Evolutionary conservation across 106 monocot genomes (phyloP), one percentile per base, ranked within the genome.

Genomic region (Apostasia ramifera): DNA sequence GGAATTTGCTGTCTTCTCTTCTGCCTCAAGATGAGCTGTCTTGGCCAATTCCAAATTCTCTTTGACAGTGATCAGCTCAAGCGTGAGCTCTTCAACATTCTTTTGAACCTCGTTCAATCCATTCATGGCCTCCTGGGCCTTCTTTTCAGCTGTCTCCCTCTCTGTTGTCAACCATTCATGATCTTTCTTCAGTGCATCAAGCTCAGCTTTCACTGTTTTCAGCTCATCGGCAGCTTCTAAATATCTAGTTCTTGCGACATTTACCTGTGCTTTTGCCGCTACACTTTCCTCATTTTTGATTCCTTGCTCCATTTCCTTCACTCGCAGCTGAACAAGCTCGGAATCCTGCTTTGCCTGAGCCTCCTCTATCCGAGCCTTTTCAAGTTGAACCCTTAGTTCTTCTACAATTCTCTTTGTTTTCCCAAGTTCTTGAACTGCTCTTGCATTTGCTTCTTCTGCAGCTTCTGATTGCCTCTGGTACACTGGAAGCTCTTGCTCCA

Each of bases 231-330:
- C 68, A 68, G 77, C 71, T 40, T 79, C 63, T 63, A 70, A 77
- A 77, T 87, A 69, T 56, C 79, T 66, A n/a, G 71, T 51, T 68
- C 75, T 87, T 54, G 83, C 81, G 56, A 71, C 71, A 14, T 87
- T 72, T 11, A 83, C 59, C 55, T 87, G 80, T 40, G 59, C 61
- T 47, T 73, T 84, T 2, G 71, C 59, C 38, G 80, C 80, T 9
- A 80, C 69, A 70, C 84, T 84, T 13, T 45, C 69, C 11, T 69
- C 69, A 14, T 69, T 42, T 3, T 43, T 43, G 14, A 69, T 69
- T 4, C 49, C 76, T 62, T 83, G 77, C 41, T 77, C 80, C 44
- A 75, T 71, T 63, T 83, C 87, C 76, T 81, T 63, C 37, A 63
- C 73, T 38, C 77, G 66, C 4, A 83, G 73, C 55, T 72, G 48